Base-by-base conservation (phyloP, 768 basidiomycete species). In the Crassisporium funariophilum region DNA sequence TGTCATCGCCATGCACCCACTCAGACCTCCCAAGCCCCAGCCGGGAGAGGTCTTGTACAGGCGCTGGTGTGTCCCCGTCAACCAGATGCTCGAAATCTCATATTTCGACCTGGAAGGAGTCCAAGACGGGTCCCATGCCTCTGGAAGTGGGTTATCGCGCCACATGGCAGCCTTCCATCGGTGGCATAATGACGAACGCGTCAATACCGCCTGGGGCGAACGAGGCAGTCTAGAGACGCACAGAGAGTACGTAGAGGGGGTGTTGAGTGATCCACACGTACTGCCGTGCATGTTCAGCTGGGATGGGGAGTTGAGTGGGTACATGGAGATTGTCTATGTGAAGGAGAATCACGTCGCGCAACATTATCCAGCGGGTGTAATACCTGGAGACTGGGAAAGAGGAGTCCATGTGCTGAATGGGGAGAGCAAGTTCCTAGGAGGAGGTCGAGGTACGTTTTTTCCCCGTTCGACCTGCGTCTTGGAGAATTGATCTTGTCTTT, bases 131-230 rank as follows among this genome's bases (percentile, higher is more conserved):
- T 48, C 44, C 12, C 17, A 21, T 9, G 37, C 35, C 17, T n/a
- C n/a, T 4, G 37, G 42, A n/a, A 23, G 46, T 27, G 59, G 56
- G 6, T 10, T 62, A 2, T 64, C 62, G 3, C 46, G 56, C 16
- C 76, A 78, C 44, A 60, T 79, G 46, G 69, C 67, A 4, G 64
- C 71, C 12, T 79, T 76, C 58, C 69, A 75, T 38, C 62, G 57
- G 39, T 79, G 77, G 77, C 78, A 78, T 37, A 79, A 79, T 47
- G 62, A 64, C 38, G 69, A 69, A n/a, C 70, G 76, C 6, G 72
- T 79, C 7, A 72, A 71, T 44, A 54, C 47, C 2, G 74, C 67
- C 4, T 79, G 78, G 77, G 67, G 67, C 15, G 76, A 79, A 54
- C 50, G 58, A 12, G 78, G 77, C 0, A 58, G 65, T n/a, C 53